phyloP scores from a whole-genome alignment of 305 asterid species.

The Fraxinus latifolia region DNA sequence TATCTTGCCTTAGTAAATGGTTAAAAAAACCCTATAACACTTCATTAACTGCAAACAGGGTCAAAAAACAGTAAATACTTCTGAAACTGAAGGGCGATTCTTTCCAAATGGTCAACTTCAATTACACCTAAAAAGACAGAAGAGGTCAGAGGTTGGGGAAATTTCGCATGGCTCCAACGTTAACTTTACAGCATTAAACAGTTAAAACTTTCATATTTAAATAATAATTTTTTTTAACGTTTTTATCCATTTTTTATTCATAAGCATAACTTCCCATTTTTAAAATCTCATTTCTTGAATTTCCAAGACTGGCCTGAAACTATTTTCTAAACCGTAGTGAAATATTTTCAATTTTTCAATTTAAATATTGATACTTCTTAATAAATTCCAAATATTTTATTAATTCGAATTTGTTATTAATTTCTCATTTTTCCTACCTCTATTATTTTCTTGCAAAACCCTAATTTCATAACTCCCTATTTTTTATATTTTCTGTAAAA shows the following conservation, averaged over 20 bases:
- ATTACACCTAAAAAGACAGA: constrained; percentile 73
- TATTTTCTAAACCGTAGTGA: constrained; percentile 81
- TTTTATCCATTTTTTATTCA: constrained; percentile 34
- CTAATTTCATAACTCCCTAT: constrained; percentile 49
- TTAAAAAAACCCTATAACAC: background rate
- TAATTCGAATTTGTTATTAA: constrained; percentile 35
- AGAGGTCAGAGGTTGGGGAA: constrained; percentile 69
- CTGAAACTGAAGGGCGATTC: constrained; percentile 31
- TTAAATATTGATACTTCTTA: constrained; percentile 57
- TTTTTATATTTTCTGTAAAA: constrained; percentile 19
- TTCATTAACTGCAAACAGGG: constrained; percentile 24
- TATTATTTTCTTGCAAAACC: constrained; percentile 47
- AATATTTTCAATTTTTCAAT: constrained; percentile 61
- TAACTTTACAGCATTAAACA: constrained; percentile 72
- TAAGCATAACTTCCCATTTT: constrained; percentile 43
- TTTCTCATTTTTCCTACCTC: constrained; percentile 36
- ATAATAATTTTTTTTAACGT: constrained; percentile 24
- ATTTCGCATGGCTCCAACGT: constrained; percentile 56
- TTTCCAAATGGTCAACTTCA: constrained; percentile 43
- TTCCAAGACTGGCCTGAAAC: constrained; percentile 86
- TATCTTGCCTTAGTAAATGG: background rate
- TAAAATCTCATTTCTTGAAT: constrained; percentile 50
- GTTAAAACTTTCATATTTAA: constrained; percentile 39
- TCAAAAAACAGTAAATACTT: constrained; percentile 38
- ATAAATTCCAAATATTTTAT: constrained; percentile 36